These are phyloP conservation scores for Pichia kudriavzevii DNA, from an alignment of 1,139 yeast species.

Conservation along the genomic window DNA sequence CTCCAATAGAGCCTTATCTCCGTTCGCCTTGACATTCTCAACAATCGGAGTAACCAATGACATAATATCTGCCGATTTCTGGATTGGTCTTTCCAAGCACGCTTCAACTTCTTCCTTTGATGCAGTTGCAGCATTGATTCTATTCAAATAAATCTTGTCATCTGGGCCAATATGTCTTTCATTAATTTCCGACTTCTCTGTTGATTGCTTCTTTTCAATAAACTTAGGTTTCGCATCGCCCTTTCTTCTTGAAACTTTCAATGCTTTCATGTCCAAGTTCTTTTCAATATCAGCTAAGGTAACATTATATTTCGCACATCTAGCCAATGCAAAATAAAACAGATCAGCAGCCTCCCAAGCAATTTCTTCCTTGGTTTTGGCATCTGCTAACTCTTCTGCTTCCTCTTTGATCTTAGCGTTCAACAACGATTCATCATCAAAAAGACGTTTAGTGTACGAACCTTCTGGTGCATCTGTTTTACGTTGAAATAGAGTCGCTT, in stretches of 20 bases:
- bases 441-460: constrained; percentile 84
- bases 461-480: constrained; percentile 70
- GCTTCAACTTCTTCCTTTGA: constrained; percentile 39
- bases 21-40: constrained; percentile 63
- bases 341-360: constrained; percentile 98
- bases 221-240: constrained; percentile 93
- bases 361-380: constrained; percentile 58
- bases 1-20: constrained; percentile 82
- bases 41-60: constrained; percentile 85
- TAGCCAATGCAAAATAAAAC: constrained; percentile 82
- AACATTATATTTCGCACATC: constrained; percentile 78
- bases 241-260: constrained; percentile 84
- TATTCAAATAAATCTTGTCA: constrained; percentile 51
- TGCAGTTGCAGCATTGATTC: constrained; percentile 44
- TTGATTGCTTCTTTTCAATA: constrained; percentile 30
- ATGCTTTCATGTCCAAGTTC: constrained; percentile 74
- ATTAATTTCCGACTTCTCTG: constrained; percentile 24
- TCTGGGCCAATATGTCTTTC: constrained; percentile 23
- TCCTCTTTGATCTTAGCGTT: constrained; percentile 90
- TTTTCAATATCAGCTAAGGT: constrained; percentile 71
- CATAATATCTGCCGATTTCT: constrained; percentile 86
- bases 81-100: constrained; percentile 82
- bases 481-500: constrained; percentile 51
- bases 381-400: constrained; percentile 92
- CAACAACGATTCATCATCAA: constrained; percentile 66